Evolutionary conservation across 768 basidiomycete genomes (phyloP).

Genomic region (Amanita subjunquillea): DNA sequence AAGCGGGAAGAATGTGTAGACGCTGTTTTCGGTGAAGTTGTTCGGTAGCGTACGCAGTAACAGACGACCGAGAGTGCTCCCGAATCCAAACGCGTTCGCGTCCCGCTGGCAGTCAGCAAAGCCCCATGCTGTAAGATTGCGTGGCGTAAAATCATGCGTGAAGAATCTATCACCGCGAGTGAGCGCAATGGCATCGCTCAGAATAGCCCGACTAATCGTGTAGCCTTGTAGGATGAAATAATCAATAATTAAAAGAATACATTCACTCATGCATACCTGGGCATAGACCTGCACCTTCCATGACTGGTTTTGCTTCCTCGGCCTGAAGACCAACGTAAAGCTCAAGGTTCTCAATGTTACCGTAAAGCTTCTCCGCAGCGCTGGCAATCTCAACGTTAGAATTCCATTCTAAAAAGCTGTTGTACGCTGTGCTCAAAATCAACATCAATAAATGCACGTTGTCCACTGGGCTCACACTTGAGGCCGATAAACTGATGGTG

Average conservation of each 20-base stretch:
- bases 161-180: slow-evolving; percentile 80
- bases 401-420: slow-evolving; percentile 76
- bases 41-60: slow-evolving; percentile 66
- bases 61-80: slow-evolving; percentile 65
- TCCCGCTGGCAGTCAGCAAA: slow-evolving; percentile 77
- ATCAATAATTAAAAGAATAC: not conserved
- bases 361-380: slow-evolving; percentile 71
- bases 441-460: not conserved
- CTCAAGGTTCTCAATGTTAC: slow-evolving; percentile 66
- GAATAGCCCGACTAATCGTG: slow-evolving; percentile 78
- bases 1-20: slow-evolving; percentile 84
- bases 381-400: slow-evolving; percentile 54
- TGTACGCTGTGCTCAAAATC: slow-evolving; percentile 37
- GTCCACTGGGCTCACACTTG: slow-evolving; percentile 38
- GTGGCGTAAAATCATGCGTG: slow-evolving; percentile 74
- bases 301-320: slow-evolving; percentile 64
- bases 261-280: slow-evolving; percentile 37
- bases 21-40: slow-evolving; percentile 56
- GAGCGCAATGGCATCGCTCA: slow-evolving; percentile 78
- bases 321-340: slow-evolving; percentile 77
- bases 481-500: slow-evolving; percentile 54
- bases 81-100: slow-evolving; percentile 60
- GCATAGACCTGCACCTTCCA: slow-evolving; percentile 76
- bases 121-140: slow-evolving; percentile 77
- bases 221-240: slow-evolving; percentile 34